These are phyloP conservation scores for Botryotinia convoluta DNA, from an alignment of 2,329 filamentous ascomycete species.

Conservation along the genomic window DNA sequence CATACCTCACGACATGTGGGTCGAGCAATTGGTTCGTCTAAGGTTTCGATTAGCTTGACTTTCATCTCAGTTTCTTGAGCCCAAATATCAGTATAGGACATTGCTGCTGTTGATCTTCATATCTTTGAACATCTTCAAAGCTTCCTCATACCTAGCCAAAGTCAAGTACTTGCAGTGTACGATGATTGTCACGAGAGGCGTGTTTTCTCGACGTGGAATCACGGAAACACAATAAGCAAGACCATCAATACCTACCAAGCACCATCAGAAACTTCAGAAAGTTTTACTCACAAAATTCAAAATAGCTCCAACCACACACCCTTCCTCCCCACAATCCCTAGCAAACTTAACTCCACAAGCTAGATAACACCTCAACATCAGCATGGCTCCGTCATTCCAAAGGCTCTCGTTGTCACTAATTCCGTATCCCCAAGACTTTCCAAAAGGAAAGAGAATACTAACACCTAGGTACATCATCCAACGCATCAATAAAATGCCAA, in stretches of 20 bases:
- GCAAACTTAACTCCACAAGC: slow-evolving; percentile 56
- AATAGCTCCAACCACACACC: slow-evolving; percentile 56
- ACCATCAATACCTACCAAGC: not conserved
- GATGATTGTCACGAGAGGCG: not conserved
- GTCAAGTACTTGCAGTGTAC: not conserved
- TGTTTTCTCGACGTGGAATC: not conserved
- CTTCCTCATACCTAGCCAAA: not conserved
- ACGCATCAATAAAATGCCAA: slow-evolving; percentile 69
- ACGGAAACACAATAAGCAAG: not conserved
- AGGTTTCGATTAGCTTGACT: slow-evolving; percentile 42
- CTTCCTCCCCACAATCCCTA: slow-evolving; percentile 59
- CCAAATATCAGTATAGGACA: rapidly evolving
- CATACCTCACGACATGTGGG: slow-evolving; percentile 42
- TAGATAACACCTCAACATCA: not conserved
- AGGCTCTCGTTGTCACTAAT: not conserved
- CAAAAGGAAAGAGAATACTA: not conserved
- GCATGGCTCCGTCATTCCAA: not conserved
- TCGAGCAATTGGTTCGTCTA: slow-evolving; percentile 34
- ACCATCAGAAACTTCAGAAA: not conserved
- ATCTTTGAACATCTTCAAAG: not conserved
- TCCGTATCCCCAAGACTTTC: not conserved
- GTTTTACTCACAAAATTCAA: slow-evolving; percentile 35
- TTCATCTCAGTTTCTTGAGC: not conserved
- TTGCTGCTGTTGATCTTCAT: not conserved
- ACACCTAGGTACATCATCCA: slow-evolving; percentile 55